These are phyloP conservation scores for Ophiobolus disseminans DNA, from an alignment of 2,329 filamentous ascomycete species.

Conservation along the genomic window DNA sequence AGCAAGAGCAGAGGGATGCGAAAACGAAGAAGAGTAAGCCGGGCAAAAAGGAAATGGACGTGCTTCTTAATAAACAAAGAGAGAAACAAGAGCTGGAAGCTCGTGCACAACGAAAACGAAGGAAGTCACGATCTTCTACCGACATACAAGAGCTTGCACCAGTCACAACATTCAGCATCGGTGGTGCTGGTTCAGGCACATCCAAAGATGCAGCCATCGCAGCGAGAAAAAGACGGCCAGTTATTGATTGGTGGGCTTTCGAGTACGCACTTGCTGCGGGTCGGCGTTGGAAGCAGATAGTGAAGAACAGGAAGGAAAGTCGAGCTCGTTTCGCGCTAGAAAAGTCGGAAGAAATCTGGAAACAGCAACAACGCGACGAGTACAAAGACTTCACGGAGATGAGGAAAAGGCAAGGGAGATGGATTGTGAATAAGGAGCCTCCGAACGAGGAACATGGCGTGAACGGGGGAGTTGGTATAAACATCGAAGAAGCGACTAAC, in stretches of 20 bases:
- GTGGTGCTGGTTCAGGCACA: neutral
- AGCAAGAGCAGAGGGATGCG: too few species aligned
- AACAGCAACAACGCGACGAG: neutral
- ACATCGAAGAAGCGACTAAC: too few species aligned
- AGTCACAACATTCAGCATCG: neutral
- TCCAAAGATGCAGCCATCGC: neutral
- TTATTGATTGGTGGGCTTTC: constrained; percentile 9
- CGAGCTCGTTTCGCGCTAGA: neutral
- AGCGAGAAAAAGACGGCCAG: neutral
- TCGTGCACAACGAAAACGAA: neutral
- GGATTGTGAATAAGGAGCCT: neutral
- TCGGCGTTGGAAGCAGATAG: constrained; percentile 3
- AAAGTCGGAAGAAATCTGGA: neutral
- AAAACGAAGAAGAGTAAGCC: neutral
- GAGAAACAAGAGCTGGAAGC: neutral
- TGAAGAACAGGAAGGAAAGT: neutral
- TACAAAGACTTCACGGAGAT: neutral
- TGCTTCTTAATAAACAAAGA: neutral
- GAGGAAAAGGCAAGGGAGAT: neutral
- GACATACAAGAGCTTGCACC: neutral
- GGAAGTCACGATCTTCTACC: neutral
- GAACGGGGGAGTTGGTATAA: too few species aligned
- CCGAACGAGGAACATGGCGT: too few species aligned
- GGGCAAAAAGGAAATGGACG: neutral
- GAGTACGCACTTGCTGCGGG: constrained; percentile 1